Evolutionary conservation across 106 monocot genomes (phyloP).

Genomic region (Platanthera guangdongensis): DNA sequence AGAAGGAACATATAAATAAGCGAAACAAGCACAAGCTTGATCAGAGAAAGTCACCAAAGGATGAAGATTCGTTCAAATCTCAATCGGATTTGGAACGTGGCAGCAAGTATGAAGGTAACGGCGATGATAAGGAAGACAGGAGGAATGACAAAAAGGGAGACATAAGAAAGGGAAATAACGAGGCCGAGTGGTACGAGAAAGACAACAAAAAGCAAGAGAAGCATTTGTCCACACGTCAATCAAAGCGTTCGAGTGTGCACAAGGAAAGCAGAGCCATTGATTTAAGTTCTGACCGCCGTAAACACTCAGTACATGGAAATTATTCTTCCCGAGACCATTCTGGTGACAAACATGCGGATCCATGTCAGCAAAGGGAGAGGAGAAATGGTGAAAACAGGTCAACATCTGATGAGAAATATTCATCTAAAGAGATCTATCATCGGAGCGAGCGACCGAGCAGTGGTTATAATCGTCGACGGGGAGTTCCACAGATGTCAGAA

Average conservation of each 20-base stretch:
- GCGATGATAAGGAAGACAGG: conserved; percentile 16
- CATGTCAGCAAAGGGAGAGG: background rate
- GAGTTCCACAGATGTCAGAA: conserved; percentile 56
- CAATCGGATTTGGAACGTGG: conserved; percentile 35
- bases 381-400: background rate
- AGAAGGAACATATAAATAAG: conserved; percentile 47
- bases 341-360: background rate
- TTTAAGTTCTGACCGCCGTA: conserved; percentile 11
- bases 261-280: conserved; percentile 3
- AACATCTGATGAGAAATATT: background rate
- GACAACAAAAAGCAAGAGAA: conserved; percentile 15
- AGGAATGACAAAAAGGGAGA: conserved; percentile 12
- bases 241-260: conserved; percentile 11
- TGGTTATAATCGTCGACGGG: conserved; percentile 28
- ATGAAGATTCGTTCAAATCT: conserved; percentile 15
- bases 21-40: conserved; percentile 44
- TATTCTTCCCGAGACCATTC: conserved; percentile 1
- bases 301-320: background rate
- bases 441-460: conserved; percentile 8
- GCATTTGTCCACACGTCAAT: conserved; percentile 5
- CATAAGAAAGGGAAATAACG: conserved; percentile 9
- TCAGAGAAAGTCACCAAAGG: conserved; percentile 27
- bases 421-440: conserved; percentile 2
- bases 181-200: conserved; percentile 8
- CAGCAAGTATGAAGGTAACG: conserved; percentile 21